These are phyloP conservation scores for Akanthomyces uredinophilus DNA, from an alignment of 2,329 filamentous ascomycete genomes.

Conservation along the genomic window DNA sequence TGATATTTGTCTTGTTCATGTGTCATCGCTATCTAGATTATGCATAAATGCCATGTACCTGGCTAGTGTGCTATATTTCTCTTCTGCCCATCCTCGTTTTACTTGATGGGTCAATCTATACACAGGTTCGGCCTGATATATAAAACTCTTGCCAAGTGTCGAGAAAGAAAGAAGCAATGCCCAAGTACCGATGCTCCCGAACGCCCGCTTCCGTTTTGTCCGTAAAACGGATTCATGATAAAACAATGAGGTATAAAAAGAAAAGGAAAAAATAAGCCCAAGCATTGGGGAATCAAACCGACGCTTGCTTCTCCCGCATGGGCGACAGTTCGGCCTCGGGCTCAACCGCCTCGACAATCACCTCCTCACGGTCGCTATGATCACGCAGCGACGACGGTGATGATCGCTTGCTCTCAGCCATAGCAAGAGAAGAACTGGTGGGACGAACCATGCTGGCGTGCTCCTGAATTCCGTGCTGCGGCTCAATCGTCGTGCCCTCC, in stretches of 20 bases:
- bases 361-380: slow-evolving; percentile 5
- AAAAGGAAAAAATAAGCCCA: slow-evolving; percentile 1
- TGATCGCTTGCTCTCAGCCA: slow-evolving; percentile 13
- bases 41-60: neutral
- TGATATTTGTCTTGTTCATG: neutral
- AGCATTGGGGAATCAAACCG: neutral
- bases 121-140: neutral
- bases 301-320: slow-evolving; percentile 16
- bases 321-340: neutral
- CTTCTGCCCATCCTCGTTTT: neutral
- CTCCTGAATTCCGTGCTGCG: slow-evolving; percentile 67
- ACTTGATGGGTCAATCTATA: neutral
- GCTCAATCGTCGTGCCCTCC: slow-evolving; percentile 52
- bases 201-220: neutral
- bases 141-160: neutral
- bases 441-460: slow-evolving; percentile 44
- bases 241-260: slow-evolving; percentile 6
- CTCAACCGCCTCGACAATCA: slow-evolving; percentile 10
- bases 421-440: slow-evolving; percentile 18
- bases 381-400: slow-evolving; percentile 12
- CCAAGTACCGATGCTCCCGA: slow-evolving; percentile 1
- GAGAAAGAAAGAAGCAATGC: neutral
- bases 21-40: neutral
- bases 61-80: neutral
- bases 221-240: neutral